Conservation (phyloP, 768 basidiomycete species). For the Russula dissimulans region DNA sequence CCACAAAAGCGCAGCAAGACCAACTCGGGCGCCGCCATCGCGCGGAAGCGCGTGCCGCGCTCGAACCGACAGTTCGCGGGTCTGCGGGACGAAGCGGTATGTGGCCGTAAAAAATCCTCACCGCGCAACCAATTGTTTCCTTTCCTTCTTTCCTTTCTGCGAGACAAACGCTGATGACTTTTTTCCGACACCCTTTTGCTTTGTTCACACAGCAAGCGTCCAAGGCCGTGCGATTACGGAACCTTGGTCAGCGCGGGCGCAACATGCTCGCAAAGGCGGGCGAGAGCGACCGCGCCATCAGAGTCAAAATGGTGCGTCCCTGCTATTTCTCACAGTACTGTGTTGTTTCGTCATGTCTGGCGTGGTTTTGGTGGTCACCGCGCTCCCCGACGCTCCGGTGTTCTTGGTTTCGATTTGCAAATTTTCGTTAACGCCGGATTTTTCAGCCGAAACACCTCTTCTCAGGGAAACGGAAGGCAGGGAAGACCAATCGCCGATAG, state of each 20-base stretch:
- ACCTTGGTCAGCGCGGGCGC: constrained; percentile 77
- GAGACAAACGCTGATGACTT: not conserved
- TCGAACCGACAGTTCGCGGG: constrained; percentile 72
- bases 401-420: not conserved
- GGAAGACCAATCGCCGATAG: constrained; percentile 75
- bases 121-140: not conserved
- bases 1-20: constrained; percentile 54
- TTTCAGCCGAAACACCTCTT: constrained; percentile 78
- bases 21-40: constrained; percentile 46
- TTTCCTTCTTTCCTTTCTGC: not conserved
- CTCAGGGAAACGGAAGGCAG: constrained; percentile 74
- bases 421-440: too few relatives aligned
- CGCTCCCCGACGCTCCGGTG: not conserved
- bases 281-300: constrained; percentile 79
- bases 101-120: constrained; percentile 20
- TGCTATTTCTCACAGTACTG: not conserved
- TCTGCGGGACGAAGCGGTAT: constrained; percentile 63
- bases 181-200: not conserved
- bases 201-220: constrained; percentile 52
- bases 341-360: too few relatives aligned
- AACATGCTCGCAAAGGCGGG: constrained; percentile 87
- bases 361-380: not conserved
- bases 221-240: constrained; percentile 73
- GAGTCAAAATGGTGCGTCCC: constrained; percentile 65
- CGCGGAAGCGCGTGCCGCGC: constrained; percentile 48